A percentile compares a stretch with the other conserved stretches of the same genome.
Conservation (phyloP, 2,329 filamentous ascomycete genomes). For the Paracamarosporium sp. region DNA sequence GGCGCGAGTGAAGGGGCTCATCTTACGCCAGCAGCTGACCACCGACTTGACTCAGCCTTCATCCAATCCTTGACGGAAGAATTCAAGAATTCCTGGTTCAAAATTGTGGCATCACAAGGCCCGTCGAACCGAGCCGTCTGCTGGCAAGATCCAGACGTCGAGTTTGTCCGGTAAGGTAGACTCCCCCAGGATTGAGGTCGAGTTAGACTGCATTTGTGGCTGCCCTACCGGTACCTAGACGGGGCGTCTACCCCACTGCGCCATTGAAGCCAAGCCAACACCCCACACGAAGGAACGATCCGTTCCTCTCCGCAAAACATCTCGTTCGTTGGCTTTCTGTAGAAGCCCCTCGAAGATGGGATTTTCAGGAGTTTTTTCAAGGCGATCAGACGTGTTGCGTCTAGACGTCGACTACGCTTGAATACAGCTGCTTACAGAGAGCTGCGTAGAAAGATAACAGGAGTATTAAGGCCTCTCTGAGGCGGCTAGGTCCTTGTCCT, state of each 20-base stretch:
- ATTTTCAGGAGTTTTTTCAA: background rate
- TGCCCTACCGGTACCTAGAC: background rate
- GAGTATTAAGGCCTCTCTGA: background rate
- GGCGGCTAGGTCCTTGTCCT: background rate
- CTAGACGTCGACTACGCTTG: background rate
- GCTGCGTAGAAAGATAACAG: background rate
- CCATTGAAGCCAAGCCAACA: background rate
- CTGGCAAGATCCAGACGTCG: background rate
- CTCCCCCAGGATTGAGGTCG: constrained; percentile 1
- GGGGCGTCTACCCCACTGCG: background rate
- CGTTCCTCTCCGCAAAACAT: background rate
- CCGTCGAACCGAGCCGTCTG: background rate
- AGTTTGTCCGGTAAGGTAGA: background rate
- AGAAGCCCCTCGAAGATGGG: background rate
- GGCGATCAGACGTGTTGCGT: background rate
- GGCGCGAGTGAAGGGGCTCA: background rate
- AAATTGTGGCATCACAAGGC: constrained; percentile 4
- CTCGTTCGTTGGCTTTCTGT: background rate
- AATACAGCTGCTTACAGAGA: background rate
- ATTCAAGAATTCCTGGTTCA: background rate
- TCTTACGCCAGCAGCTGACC: constrained; percentile 9
- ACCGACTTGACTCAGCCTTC: constrained; percentile 8
- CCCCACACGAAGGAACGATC: constrained; percentile 1
- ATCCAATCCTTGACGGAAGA: background rate
- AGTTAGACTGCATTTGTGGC: background rate